Percentiles rank a stretch among this genome's conserved stretches.
Conservation (phyloP, 1,139 yeast species). For the Candida labiduridarum region DNA sequence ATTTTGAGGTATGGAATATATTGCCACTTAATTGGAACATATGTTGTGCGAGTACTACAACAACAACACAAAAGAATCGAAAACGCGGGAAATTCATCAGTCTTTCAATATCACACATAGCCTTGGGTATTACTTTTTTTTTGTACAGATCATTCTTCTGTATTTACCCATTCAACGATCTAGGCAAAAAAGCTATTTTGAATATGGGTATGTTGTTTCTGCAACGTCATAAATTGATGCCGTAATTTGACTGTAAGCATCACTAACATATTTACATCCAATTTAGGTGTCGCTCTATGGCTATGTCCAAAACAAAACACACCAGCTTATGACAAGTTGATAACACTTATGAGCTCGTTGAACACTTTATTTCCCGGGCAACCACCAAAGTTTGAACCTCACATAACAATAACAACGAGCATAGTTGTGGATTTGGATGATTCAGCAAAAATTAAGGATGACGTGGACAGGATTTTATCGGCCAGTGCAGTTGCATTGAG, state of each 20-base stretch:
- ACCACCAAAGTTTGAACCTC: constrained; percentile 69
- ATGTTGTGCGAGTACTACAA: too few relatives aligned
- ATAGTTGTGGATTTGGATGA: constrained; percentile 46
- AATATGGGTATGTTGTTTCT: constrained; percentile 23
- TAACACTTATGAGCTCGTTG: constrained; percentile 63
- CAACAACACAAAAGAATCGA: too few relatives aligned
- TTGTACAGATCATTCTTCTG: too few relatives aligned
- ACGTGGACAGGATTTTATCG: constrained; percentile 62
- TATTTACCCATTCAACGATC: too few relatives aligned
- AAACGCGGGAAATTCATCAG: too few relatives aligned
- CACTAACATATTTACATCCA: not conserved
- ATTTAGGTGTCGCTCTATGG: constrained; percentile 68
- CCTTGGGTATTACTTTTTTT: too few relatives aligned
- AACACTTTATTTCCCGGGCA: constrained; percentile 73
- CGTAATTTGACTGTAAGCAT: not conserved
- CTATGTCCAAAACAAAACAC: constrained; percentile 66
- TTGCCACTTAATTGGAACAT: too few relatives aligned
- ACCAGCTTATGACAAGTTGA: constrained; percentile 57
- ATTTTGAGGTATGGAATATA: too few relatives aligned
- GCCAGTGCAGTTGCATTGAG: constrained; percentile 68
- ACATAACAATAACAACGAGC: constrained; percentile 71
- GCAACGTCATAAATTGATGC: not conserved
- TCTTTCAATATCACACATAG: too few relatives aligned
- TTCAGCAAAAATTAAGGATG: constrained; percentile 45
- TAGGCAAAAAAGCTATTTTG: not conserved